phyloP scores from a whole-genome alignment of 1,139 yeast genomes.

The Candida mesenterica region DNA sequence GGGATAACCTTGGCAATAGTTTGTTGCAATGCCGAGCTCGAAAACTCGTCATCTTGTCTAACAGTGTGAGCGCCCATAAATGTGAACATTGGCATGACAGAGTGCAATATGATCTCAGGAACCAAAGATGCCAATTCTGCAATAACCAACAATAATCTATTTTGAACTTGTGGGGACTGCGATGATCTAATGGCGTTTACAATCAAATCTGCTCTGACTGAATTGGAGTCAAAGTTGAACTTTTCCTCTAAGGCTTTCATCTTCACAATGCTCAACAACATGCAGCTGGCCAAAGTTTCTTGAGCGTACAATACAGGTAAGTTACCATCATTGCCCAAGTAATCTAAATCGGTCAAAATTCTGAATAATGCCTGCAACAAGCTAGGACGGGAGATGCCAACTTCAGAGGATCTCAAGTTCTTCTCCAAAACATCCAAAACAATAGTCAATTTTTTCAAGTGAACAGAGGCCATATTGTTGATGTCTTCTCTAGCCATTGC shows the following conservation, averaged over 20 bases:
- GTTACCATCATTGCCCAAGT: conserved; percentile 87
- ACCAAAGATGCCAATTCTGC: conserved; percentile 85
- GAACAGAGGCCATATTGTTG: conserved; percentile 70
- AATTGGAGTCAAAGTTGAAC: conserved; percentile 54
- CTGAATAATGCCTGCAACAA: conserved; percentile 61
- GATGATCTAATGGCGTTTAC: conserved; percentile 90
- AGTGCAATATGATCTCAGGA: conserved; percentile 89
- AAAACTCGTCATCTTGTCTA: conserved; percentile 94
- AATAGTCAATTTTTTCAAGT: conserved; percentile 73
- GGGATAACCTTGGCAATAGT: conserved; percentile 91
- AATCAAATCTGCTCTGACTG: conserved; percentile 82
- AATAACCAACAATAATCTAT: conserved; percentile 76
- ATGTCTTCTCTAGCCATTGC: conserved; percentile 73
- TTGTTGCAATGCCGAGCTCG: conserved; percentile 88
- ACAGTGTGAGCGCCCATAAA: conserved; percentile 98
- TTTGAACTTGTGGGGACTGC: conserved; percentile 91
- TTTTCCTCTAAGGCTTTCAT: conserved; percentile 30
- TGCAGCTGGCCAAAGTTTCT: conserved; percentile 85
- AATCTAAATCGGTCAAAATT: conserved; percentile 79
- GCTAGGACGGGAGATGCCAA: conserved; percentile 40
- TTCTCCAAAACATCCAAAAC: conserved; percentile 76
- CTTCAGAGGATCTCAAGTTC: conserved; percentile 25
- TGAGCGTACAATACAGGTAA: conserved; percentile 89
- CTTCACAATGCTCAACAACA: conserved; percentile 65
- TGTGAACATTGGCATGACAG: conserved; percentile 98